Base-by-base conservation (phyloP, 1,284 basidiomycete genomes). In the Cryptococcus hybrid region DNA sequence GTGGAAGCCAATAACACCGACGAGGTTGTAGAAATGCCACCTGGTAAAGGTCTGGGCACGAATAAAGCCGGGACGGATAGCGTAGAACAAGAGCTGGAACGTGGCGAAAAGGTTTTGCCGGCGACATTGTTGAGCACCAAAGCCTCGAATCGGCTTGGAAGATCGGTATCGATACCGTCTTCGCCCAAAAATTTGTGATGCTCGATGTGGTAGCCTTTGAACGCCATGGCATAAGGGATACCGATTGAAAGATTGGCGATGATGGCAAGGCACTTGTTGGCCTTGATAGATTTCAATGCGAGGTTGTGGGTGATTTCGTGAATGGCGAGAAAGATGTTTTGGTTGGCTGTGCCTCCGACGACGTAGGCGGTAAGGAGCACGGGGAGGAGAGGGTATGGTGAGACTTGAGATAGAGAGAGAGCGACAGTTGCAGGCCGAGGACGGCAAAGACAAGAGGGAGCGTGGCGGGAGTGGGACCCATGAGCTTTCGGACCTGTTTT, bases 301-400 rank as follows among this genome's bases (percentile, higher is more conserved):
- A 99, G 84, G 74, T 98, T 98, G 78, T 99, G 95, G 1, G 94
- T 97, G 65, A 99, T 98, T 73, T 99, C 95, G 75, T 99, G 95
- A 57, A 99, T 96, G 30, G 95, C 92, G 42, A 99, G 84, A 78
- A 99, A 99, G 35, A 93, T 84, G 77, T 99, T 98, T 74, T 99
- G 95, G 79, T 98, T 99, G 13, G 89, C 88, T 0, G 94, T 97
- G 3, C 92, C 96, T 4, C 95, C 95, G 54, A 99, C 83, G 7
- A 81, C 81, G 74, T 98, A 99, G 0, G 95, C 92, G 7, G 83
- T 81, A 39, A 88, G 65, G 48, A 97, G 73, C 76, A 96, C 94
- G 45, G 81, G 73, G 54, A 84, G 84, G 89, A 90, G 51, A 88
- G 75, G 0, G 90, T 85, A 47, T 83, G 82, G 1, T 84, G 84